Evolutionary conservation across 805 yeast genomes (phyloP).

Genomic region (Candida piceae): DNA sequence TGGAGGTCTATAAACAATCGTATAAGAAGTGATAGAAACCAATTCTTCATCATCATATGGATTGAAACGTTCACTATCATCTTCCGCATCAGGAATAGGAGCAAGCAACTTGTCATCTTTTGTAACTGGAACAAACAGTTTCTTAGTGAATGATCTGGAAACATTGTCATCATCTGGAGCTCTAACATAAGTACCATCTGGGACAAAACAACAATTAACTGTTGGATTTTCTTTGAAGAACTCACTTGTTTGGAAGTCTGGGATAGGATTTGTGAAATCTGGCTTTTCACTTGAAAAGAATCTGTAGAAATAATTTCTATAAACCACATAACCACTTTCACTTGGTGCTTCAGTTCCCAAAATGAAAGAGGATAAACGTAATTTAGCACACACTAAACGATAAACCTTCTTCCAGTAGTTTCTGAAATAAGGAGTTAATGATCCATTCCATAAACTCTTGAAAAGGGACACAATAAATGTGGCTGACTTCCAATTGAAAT

Average conservation of each 20-base stretch:
- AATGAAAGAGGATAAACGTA: constrained; percentile 81
- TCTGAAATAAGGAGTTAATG: constrained; percentile 13
- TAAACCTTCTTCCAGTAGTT: constrained; percentile 55
- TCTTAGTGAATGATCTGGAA: constrained; percentile 56
- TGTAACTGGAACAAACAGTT: constrained; percentile 78
- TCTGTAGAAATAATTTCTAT: constrained; percentile 44
- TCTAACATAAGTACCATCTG: constrained; percentile 76
- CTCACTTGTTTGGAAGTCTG: constrained; percentile 38
- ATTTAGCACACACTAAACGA: constrained; percentile 43
- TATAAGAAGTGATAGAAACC: constrained; percentile 39
- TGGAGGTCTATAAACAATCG: constrained; percentile 86
- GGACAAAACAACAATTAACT: constrained; percentile 57
- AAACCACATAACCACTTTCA: constrained; percentile 67
- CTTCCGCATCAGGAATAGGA: constrained; percentile 30
- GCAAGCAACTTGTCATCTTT: constrained; percentile 62
- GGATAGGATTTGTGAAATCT: constrained; percentile 55
- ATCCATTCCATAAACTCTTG: constrained; percentile 22
- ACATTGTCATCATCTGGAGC: constrained; percentile 84
- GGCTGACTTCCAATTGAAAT: background rate
- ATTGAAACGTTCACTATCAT: constrained; percentile 24
- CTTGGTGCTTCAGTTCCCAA: constrained; percentile 54
- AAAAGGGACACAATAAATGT: background rate
- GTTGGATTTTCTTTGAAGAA: constrained; percentile 39
- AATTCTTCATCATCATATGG: constrained; percentile 33
- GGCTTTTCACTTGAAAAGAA: constrained; percentile 22